Conservation (phyloP, 1,284 basidiomycete genomes). For the Ganoderma meredithae region DNA sequence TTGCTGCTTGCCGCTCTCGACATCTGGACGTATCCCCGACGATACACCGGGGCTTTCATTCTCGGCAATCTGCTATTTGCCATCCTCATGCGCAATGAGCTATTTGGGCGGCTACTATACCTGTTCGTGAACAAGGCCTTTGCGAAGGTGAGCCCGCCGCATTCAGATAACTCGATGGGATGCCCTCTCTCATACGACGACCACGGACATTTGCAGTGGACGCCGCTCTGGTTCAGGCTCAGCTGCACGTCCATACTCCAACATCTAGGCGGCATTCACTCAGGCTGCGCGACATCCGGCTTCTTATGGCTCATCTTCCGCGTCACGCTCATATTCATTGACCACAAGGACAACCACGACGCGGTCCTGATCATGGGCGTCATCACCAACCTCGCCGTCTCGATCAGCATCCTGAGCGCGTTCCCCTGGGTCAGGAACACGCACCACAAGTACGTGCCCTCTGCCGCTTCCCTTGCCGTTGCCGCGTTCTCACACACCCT, state of each 20-base stretch:
- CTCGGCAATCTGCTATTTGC: constrained; percentile 56
- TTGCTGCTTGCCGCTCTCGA: constrained; percentile 58
- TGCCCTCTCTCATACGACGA: background rate
- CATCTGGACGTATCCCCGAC: constrained; percentile 64
- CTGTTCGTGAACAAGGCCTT: constrained; percentile 64
- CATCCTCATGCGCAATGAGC: constrained; percentile 55
- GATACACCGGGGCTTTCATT: constrained; percentile 66
- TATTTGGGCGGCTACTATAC: constrained; percentile 69
- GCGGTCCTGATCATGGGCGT: constrained; percentile 66
- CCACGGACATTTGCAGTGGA: constrained; percentile 53
- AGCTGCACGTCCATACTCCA: constrained; percentile 69
- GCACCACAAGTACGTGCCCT: constrained; percentile 65
- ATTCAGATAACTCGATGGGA: background rate
- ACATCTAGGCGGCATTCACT: constrained; percentile 75
- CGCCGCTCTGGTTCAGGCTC: constrained; percentile 67
- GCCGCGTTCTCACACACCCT: constrained; percentile 30
- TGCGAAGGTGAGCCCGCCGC: constrained; percentile 56
- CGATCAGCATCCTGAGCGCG: constrained; percentile 65
- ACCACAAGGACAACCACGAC: constrained; percentile 60
- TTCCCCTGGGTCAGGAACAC: constrained; percentile 74
- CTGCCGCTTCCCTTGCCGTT: constrained; percentile 12
- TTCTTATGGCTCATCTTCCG: constrained; percentile 71
- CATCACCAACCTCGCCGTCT: constrained; percentile 62
- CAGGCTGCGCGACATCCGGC: constrained; percentile 71
- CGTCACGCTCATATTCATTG: constrained; percentile 57